Evolutionary conservation across 1,139 yeast genomes (phyloP).

Genomic region (Protomyces gravidus): DNA sequence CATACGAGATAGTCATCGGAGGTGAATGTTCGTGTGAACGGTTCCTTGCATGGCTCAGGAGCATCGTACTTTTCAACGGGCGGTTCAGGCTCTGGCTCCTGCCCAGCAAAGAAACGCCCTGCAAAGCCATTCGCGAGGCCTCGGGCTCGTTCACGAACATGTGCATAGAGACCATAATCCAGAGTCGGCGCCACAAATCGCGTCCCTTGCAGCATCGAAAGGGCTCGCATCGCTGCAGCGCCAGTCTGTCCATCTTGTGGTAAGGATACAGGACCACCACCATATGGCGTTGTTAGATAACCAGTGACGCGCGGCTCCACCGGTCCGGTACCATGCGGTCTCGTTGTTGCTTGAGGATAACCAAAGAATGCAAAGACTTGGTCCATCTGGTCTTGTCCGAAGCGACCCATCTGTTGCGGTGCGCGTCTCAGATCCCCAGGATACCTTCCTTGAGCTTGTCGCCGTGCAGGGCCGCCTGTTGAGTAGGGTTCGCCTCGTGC

Average conservation of each 20-base stretch:
- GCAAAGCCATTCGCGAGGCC: neutral
- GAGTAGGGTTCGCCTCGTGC: neutral
- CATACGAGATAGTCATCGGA: constrained; percentile 21
- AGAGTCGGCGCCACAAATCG: constrained; percentile 2
- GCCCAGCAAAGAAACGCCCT: neutral
- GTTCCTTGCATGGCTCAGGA: constrained; percentile 19
- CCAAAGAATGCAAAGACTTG: neutral
- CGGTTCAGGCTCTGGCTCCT: neutral
- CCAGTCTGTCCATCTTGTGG: neutral
- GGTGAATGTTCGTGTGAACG: constrained; percentile 27
- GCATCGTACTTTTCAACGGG: constrained; percentile 10
- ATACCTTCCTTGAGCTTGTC: too few relatives aligned
- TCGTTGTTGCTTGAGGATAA: neutral
- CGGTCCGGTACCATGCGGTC: too few relatives aligned
- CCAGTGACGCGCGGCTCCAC: too few relatives aligned
- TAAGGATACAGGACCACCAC: constrained; percentile 14
- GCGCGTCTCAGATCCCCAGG: neutral
- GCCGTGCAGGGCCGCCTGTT: too few relatives aligned
- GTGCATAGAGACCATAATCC: constrained; percentile 2
- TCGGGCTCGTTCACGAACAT: neutral
- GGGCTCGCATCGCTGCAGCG: neutral
- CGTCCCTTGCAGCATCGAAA: neutral
- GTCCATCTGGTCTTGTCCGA: neutral
- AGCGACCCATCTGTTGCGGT: neutral
- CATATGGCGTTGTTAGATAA: constrained; percentile 4